Conservation (phyloP, 2,329 filamentous ascomycete genomes). For the Pseudopyricularia cyperi region DNA sequence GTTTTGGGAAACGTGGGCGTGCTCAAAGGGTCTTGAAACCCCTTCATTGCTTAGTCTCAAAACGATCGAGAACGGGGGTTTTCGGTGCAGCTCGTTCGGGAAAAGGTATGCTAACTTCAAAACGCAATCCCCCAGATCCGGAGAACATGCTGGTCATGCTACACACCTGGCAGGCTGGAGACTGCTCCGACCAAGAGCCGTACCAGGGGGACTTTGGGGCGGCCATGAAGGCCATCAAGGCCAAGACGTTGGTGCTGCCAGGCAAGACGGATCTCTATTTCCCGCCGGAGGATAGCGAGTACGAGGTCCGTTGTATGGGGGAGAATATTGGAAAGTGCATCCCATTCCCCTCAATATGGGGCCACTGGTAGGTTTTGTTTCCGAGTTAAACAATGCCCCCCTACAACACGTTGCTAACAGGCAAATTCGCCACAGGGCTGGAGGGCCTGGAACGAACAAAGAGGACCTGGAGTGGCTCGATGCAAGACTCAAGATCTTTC, state of each 20-base stretch:
- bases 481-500: not conserved
- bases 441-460: not conserved
- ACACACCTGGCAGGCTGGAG: conserved; percentile 65
- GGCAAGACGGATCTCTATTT: conserved; percentile 69
- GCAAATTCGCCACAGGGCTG: no score
- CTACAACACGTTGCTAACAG: no score
- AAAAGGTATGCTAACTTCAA: no score
- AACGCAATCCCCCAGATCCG: conserved; percentile 4
- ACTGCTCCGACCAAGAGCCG: conserved; percentile 54
- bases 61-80: no score
- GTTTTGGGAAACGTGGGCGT: conserved; percentile 66
- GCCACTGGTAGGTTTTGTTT: not conserved
- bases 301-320: conserved; percentile 41
- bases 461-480: not conserved
- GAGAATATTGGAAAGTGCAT: not conserved
- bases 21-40: conserved; percentile 1
- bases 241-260: conserved; percentile 59
- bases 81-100: no score
- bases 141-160: conserved; percentile 27
- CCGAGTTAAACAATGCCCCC: not conserved
- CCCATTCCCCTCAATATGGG: not conserved
- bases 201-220: conserved; percentile 55
- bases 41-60: not conserved
- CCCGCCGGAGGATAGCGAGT: conserved; percentile 65
- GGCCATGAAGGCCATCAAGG: conserved; percentile 57